Percentiles rank a stretch among this genome's conserved stretches.
These are phyloP conservation scores for Bjerkandera adusta DNA, from an alignment of 1,284 basidiomycete species.

Conservation along the genomic window DNA sequence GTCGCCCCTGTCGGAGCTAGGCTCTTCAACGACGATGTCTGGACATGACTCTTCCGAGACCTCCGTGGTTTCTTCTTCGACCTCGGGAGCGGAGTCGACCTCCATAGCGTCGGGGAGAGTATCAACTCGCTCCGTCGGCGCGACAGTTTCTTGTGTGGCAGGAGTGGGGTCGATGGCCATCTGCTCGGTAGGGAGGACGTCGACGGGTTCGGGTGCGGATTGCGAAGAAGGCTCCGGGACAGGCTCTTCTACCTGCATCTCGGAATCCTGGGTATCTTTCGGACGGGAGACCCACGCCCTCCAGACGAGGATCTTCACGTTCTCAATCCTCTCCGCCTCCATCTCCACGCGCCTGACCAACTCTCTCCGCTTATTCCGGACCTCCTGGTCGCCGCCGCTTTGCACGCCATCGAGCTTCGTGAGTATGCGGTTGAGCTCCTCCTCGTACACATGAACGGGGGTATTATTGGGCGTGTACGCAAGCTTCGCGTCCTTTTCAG, in stretches of 20 bases:
- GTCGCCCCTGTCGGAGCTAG: constrained; percentile 3
- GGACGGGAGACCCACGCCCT: constrained; percentile 5
- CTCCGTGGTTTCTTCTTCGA: no score
- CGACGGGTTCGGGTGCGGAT: not conserved
- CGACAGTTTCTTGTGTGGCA: no score
- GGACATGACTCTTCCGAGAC: no score
- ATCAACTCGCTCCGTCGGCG: no score
- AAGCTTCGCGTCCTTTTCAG: constrained; percentile 19
- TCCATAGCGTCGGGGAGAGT: no score
- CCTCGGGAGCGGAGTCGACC: no score
- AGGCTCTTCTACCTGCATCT: not conserved
- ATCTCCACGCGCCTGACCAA: constrained; percentile 60
- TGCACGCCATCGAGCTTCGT: constrained; percentile 66
- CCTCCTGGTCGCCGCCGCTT: constrained; percentile 54
- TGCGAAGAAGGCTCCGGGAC: not conserved
- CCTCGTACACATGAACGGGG: constrained; percentile 48
- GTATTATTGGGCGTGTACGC: constrained; percentile 45
- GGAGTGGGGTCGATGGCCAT: no score
- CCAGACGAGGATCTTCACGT: constrained; percentile 21
- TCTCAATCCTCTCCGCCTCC: constrained; percentile 49
- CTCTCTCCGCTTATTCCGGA: constrained; percentile 53
- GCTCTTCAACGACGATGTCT: constrained; percentile 4
- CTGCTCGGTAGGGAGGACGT: no score
- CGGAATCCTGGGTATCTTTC: not conserved
- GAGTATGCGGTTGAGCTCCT: constrained; percentile 58